Base-by-base conservation (phyloP, 2,329 filamentous ascomycete genomes). In the Epichloe festucae region DNA sequence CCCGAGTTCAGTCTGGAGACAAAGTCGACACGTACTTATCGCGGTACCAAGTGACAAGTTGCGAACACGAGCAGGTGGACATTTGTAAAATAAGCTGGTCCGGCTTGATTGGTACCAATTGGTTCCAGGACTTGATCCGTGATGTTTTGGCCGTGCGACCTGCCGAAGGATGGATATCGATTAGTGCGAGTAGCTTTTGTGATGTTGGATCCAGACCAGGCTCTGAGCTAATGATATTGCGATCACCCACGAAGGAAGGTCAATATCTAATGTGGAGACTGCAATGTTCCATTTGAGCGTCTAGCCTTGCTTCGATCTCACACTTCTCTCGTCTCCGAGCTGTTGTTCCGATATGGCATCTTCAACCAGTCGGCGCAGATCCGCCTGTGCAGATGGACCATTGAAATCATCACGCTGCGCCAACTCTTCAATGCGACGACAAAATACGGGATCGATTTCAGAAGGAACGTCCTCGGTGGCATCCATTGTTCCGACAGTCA, bases 391-490 rank as follows among this genome's bases (percentile, higher is more conserved):
- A 54, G 85, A 81, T 50, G 87, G 82, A 5, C 82, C 85, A 59
- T 91, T 75, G 61, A 96, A 95, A 62, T 97, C 89, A 23, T 85
- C 82, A 41, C 89, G 77, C 38, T 84, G 77, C 2, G 93, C 90
- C 54, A 98, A 70, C 67, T 95, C 86, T 62, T 97, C 89, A 62
- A 98, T 97, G 50, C 87, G 78, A 58, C 85, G 76, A 62, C 85
- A 81, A 58, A 98, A 88, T 58, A 90, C 89, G 1, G 87, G 82
- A 63, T 97, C 89, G 8, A 84, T 79, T 53, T 83, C 81, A 40
- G 74, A 75, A 1, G 73, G 75, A 6, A 79, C 78, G 12, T 79
- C 81, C 44, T 79, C 73, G 0, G 66, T 73, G 58, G 84, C 77
- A 5, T 77, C 74, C 73, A 93, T 82, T 2, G 85, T 86, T 46